A percentile compares a stretch with the other conserved stretches of the same genome.
Evolutionary conservation across 371 early-diverging fungal species (phyloP).

Genomic region (Sporodiniella umbellata): DNA sequence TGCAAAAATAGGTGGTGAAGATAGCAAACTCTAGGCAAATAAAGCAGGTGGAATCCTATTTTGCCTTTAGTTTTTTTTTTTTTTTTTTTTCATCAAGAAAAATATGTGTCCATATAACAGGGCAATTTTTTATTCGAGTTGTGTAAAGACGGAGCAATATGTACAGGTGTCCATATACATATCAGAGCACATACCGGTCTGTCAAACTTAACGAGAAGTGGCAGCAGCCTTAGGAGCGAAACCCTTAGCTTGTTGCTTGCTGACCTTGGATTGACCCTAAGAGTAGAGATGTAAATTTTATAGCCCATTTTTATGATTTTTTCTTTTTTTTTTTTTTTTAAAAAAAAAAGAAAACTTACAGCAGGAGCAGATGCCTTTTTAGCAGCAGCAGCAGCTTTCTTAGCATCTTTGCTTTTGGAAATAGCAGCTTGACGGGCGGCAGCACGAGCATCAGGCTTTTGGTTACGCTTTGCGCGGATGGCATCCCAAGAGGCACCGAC

Average conservation of each 20-base stretch:
- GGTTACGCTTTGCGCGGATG: slow-evolving; percentile 93
- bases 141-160: neutral
- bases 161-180: too few species aligned
- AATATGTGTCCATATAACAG: neutral
- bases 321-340: neutral
- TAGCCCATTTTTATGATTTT: too few species aligned
- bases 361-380: slow-evolving; percentile 59
- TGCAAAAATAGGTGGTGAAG: slow-evolving; percentile 34
- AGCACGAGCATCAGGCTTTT: slow-evolving; percentile 92
- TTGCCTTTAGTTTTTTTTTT: neutral
- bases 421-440: slow-evolving; percentile 89
- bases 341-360: slow-evolving; percentile 11
- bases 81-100: neutral
- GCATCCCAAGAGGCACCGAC: slow-evolving; percentile 94
- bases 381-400: slow-evolving; percentile 75
- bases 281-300: too few species aligned
- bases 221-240: slow-evolving; percentile 82
- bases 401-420: slow-evolving; percentile 84
- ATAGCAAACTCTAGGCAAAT: slow-evolving; percentile 44
- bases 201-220: slow-evolving; percentile 83
- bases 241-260: slow-evolving; percentile 89
- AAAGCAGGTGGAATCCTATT: too few species aligned
- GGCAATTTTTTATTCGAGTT: neutral
- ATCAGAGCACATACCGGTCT: too few species aligned
- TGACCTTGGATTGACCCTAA: slow-evolving; percentile 60